Conservation (phyloP, 495 filamentous ascomycete species). For the Aspergillus ostianus region DNA sequence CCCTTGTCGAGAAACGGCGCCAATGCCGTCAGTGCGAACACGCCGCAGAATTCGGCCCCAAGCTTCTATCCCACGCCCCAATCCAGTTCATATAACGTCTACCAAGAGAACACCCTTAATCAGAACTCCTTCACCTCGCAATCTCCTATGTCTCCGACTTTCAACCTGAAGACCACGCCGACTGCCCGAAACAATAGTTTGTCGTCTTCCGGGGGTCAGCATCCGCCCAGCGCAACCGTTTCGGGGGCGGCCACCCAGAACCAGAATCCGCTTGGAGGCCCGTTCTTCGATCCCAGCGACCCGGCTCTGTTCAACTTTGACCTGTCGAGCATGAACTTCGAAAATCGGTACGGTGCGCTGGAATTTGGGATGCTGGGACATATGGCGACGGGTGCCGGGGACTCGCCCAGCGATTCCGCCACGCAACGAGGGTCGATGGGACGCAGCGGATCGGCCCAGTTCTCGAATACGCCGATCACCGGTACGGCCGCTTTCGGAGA, state of each 20-base stretch:
- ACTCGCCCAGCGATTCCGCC: slow-evolving; percentile 66
- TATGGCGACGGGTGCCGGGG: slow-evolving; percentile 82
- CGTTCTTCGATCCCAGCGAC: slow-evolving; percentile 85
- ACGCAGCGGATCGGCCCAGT: slow-evolving; percentile 47
- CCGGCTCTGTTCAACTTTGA: slow-evolving; percentile 92
- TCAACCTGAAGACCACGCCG: slow-evolving; percentile 46
- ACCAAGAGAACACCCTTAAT: slow-evolving; percentile 38
- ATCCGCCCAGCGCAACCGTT: slow-evolving; percentile 31
- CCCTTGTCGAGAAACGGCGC: slow-evolving; percentile 35
- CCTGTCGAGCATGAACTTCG: slow-evolving; percentile 89
- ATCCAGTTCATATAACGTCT: slow-evolving; percentile 41
- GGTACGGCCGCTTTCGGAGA: slow-evolving; percentile 38
- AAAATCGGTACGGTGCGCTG: slow-evolving; percentile 87
- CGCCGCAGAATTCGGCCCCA: slow-evolving; percentile 25
- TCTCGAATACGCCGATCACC: slow-evolving; percentile 35
- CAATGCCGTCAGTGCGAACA: slow-evolving; percentile 24
- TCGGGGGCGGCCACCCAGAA: slow-evolving; percentile 31
- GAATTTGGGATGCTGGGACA: slow-evolving; percentile 95
- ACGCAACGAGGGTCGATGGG: slow-evolving; percentile 50
- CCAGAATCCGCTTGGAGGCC: slow-evolving; percentile 51
- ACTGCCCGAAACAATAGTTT: slow-evolving; percentile 40
- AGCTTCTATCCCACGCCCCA: slow-evolving; percentile 38
- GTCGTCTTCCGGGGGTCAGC: slow-evolving; percentile 34
- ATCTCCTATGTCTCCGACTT: slow-evolving; percentile 68
- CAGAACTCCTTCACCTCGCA: slow-evolving; percentile 60